Percentiles rank a stretch among this genome's conserved stretches.
phyloP scores from a whole-genome alignment of 441 rosid species.

The Metrosideros polymorpha region DNA sequence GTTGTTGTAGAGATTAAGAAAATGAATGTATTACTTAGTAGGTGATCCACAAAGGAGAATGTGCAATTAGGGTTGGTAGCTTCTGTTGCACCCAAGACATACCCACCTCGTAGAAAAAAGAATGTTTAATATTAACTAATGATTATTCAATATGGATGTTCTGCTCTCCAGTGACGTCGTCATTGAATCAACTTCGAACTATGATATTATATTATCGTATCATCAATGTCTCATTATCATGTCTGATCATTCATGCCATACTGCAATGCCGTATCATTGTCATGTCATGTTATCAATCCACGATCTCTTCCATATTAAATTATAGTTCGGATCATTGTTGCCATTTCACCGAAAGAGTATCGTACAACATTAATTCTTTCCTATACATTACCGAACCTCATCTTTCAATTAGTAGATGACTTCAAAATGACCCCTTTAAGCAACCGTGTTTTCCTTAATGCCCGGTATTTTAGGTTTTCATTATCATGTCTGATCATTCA shows the following conservation, averaged over 20 bases:
- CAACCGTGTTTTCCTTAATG: background rate
- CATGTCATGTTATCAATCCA: background rate
- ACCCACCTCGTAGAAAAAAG: background rate
- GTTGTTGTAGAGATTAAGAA: slow-evolving; percentile 15
- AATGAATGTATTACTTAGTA: background rate
- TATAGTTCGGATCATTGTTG: background rate
- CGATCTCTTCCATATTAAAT: background rate
- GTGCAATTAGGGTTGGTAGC: slow-evolving; percentile 18
- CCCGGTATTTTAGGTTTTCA: background rate
- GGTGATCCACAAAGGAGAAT: background rate
- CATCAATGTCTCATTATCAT: background rate
- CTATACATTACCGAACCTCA: background rate
- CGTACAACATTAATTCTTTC: accelerated
- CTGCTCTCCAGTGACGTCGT: background rate
- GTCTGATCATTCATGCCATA: background rate
- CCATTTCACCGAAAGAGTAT: background rate
- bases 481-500: background rate
- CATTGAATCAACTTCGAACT: background rate
- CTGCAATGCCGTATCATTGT: accelerated
- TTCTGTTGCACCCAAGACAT: slow-evolving; percentile 27
- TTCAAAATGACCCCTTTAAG: background rate
- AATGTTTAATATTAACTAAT: background rate
- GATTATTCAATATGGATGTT: background rate
- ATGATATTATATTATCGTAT: background rate
- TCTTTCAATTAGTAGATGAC: background rate